Conservation (phyloP, 176 grass and related monocot genomes). For the Lolium multiflorum region DNA sequence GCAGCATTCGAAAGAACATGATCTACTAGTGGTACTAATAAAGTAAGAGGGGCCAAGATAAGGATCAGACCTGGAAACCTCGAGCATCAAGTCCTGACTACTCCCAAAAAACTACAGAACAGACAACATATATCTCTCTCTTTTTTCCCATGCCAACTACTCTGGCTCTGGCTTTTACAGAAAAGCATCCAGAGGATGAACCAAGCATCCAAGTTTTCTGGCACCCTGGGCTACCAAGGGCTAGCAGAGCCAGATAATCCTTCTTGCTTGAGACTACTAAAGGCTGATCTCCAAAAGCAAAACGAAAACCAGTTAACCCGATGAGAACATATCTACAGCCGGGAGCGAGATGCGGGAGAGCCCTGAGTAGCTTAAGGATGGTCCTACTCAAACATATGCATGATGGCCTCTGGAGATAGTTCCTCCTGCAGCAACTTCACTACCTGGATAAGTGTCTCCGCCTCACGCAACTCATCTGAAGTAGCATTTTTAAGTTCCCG, state of each 20-base stretch:
- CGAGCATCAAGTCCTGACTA: background rate
- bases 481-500: background rate
- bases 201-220: background rate
- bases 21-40: background rate
- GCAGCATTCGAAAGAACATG: background rate
- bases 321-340: background rate
- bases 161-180: background rate
- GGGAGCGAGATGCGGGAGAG: background rate
- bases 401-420: background rate
- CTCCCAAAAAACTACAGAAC: background rate
- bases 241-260: background rate
- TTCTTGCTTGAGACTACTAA: background rate
- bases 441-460: conserved; percentile 9
- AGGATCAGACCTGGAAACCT: background rate
- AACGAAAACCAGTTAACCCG: background rate
- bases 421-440: background rate
- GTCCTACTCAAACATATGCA: background rate
- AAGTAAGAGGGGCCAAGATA: background rate
- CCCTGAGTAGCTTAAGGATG: background rate
- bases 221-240: background rate
- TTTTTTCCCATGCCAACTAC: background rate
- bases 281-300: background rate
- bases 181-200: background rate
- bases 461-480: background rate
- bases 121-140: background rate